Evolutionary conservation across 305 asterid species (phyloP).

Genomic region (Fraxinus latifolia): DNA sequence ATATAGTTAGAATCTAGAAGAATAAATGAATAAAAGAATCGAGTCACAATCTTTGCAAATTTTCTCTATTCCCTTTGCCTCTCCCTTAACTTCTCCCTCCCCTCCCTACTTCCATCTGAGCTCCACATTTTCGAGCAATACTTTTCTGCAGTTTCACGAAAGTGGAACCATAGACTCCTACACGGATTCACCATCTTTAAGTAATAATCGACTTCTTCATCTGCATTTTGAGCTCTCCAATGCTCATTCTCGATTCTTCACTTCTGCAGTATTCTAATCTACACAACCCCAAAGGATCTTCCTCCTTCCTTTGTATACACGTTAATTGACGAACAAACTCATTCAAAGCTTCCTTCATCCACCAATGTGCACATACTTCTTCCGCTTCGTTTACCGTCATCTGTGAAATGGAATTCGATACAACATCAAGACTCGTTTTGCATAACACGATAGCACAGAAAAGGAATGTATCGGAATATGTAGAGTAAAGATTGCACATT

Average conservation of each 20-base stretch:
- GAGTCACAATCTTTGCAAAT: constrained; percentile 34
- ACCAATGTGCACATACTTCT: constrained; percentile 53
- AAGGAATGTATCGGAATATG: background rate
- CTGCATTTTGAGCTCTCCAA: constrained; percentile 36
- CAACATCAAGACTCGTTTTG: constrained; percentile 24
- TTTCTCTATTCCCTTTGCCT: background rate
- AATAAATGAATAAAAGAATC: constrained; percentile 45
- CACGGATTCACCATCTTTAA: constrained; percentile 3
- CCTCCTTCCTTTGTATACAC: constrained; percentile 22
- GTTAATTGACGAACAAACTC: constrained; percentile 31
- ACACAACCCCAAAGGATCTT: constrained; percentile 26
- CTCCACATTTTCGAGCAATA: constrained; percentile 23
- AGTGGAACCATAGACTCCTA: constrained; percentile 3
- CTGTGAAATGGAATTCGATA: constrained; percentile 36
- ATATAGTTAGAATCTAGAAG: constrained; percentile 12
- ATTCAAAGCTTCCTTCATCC: constrained; percentile 84
- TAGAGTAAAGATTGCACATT: background rate
- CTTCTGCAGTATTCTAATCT: constrained; percentile 34
- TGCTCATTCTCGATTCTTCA: constrained; percentile 35
- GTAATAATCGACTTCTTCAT: constrained; percentile 37
- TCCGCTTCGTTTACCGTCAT: constrained; percentile 64
- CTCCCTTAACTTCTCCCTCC: background rate
- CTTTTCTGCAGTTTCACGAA: constrained; percentile 3
- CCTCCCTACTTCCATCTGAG: background rate
- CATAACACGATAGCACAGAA: background rate